Evolutionary conservation across 305 asterid species (phyloP), one percentile per base, ranked within the genome.

Genomic region (Solanum hybrid): DNA sequence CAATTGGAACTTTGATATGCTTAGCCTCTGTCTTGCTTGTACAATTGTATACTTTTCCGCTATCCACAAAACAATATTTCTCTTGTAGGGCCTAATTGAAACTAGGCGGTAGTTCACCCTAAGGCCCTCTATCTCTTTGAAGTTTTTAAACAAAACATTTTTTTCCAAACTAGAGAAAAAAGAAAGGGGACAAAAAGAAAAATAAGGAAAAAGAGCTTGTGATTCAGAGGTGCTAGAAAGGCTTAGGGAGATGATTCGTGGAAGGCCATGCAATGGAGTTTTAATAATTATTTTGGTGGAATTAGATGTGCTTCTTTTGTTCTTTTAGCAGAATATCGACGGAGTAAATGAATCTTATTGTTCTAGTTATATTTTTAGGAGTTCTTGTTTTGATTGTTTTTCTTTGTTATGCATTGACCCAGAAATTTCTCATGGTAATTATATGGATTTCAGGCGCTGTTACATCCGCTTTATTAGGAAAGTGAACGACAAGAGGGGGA

Each of bases 391-490:
- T n/a, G 85, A 37, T 61, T 12, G 68, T 17, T 27, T 77, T 89
- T 79, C 61, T 34, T 26, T 57, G 80, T 45, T 33, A 81, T 61
- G 78, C 78, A 68, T 45, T 20, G 31, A 38, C 51, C 68, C 87
- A 78, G 24, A 36, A 24, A 57, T 73, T 86, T 65, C 72, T 65
- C 24, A 20, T 39, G 37, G 77, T 72, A 61, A 27, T 73, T 61
- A 6, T 32, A 12, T 82, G 86, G 83, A 88, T 89, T 92, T 91
- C 94, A 97, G 99, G 99, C 97, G 98, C 88, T 96, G 99, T 93
- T 97, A 97, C 93, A 97, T 97, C 89, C 97, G 96, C 76, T 97
- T 96, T 92, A 95, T 97, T 89, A 94, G 98, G 92, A 97, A 96
- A 91, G 94, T 96, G 89, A 95, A 97, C 89, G 99, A 96, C 82